Conservation (phyloP, 2,329 filamentous ascomycete genomes). For the Sporothrix globosa region DNA sequence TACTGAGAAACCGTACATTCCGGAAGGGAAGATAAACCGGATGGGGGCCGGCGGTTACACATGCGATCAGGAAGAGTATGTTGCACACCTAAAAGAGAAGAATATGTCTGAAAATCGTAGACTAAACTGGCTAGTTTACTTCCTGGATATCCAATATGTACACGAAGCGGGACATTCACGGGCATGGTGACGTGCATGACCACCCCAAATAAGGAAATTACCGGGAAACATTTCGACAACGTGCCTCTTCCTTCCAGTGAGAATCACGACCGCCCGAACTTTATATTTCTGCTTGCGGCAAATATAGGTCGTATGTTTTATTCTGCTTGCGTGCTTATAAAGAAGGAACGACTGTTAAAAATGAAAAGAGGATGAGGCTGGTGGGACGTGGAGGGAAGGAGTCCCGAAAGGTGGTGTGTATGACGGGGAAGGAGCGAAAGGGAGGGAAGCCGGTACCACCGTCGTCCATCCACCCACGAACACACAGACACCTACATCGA, state of each 20-base stretch:
- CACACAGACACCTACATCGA: neutral
- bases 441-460: constrained; percentile 16
- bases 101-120: neutral
- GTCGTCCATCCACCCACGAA: neutral
- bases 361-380: constrained; percentile 4
- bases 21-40: neutral
- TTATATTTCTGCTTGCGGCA: neutral
- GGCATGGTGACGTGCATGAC: neutral
- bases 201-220: neutral
- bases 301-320: neutral
- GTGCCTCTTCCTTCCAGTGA: neutral
- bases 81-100: neutral
- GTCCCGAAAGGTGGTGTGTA: constrained; percentile 19
- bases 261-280: neutral
- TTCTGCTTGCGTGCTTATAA: neutral
- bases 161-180: neutral
- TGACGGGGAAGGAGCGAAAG: neutral
- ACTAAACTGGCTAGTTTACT: neutral
- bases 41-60: constrained; percentile 16
- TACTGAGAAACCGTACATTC: neutral
- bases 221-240: neutral
- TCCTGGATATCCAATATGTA: neutral
- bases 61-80: neutral
- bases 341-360: constrained; percentile 4
- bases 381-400: neutral